Base-by-base conservation (phyloP, 495 filamentous ascomycete species). In the Aspergillus heteromorphus region DNA sequence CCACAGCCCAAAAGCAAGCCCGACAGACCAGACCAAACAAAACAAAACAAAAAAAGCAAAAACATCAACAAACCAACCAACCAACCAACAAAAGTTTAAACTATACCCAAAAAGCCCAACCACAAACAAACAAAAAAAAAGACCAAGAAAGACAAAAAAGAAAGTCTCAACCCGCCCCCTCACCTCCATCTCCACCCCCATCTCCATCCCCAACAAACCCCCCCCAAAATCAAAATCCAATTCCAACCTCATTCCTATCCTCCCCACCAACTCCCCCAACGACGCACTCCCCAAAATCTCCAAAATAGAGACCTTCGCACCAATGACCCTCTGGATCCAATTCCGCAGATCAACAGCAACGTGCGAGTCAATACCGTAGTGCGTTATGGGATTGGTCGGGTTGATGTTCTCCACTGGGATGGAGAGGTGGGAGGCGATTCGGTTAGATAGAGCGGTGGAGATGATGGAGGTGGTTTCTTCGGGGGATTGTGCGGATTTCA, bases 401-500 rank as follows among this genome's bases (percentile, higher is more conserved):
- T 40, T 9, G 23, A 57, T 57, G 16, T n/a, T 49, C 1, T 57
- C 55, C 2, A 49, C 25, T 14, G 49, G 31, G 10, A 72, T 69
- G 8, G 54, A 47, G 0, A 71, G 59, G 20, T 65, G 57, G 1
- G 56, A 34, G 8, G 68, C 62, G 18, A 73, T 54, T 48, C 64
- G 69, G 18, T 30, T 54, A 17, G 55, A 56, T 0, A 73, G 34
- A 1, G 58, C 61, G 0, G 60, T 51, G n/a, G 53, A 61, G 6
- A 70, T 53, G 13, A 66, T 42, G 0, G 17, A n/a, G 5, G 63
- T 40, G 6, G 70, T 68, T 16, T 68, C 66, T 20, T 71, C 68
- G 14, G 64, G 27, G 11, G 61, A 53, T 27, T 57, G 60, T 0
- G 60, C 58, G 0, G 57, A 52, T 21, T 38, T 30, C 6, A 66